These are phyloP conservation scores for Exophiala viscosa DNA, from an alignment of 2,329 filamentous ascomycete species.

Conservation along the genomic window DNA sequence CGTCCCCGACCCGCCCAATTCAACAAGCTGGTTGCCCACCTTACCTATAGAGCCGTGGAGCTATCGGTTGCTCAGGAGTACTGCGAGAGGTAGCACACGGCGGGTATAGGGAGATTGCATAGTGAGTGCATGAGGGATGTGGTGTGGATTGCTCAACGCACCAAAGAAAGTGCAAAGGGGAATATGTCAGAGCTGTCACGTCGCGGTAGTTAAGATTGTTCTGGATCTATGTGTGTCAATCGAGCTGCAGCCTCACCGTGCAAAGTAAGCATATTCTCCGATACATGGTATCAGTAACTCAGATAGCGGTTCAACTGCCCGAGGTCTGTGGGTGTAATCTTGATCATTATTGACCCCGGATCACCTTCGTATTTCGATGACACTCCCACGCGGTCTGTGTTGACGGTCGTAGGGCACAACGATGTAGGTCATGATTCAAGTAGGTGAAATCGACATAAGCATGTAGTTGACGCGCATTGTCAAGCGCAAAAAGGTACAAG, in stretches of 20 bases:
- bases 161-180: conserved; percentile 1
- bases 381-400: not conserved
- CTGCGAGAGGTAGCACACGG: conserved; percentile 3
- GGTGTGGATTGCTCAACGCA: not conserved
- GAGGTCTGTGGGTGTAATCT: not conserved
- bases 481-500: not conserved
- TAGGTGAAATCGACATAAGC: not conserved
- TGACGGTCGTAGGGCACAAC: too few relatives aligned
- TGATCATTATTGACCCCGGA: not conserved
- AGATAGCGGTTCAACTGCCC: too few relatives aligned
- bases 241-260: too few relatives aligned
- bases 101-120: conserved; percentile 9
- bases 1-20: conserved; percentile 7
- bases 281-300: too few relatives aligned
- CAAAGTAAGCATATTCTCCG: too few relatives aligned
- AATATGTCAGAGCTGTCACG: conserved; percentile 12
- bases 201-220: not conserved
- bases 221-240: not conserved
- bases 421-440: not conserved
- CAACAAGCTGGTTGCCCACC: not conserved
- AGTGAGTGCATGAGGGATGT: conserved; percentile 1
- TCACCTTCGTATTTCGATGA: not conserved
- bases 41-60: conserved; percentile 1
- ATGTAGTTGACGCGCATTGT: not conserved
- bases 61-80: not conserved